Percentiles rank a stretch among this genome's conserved stretches.
Conservation (phyloP, 2,329 filamentous ascomycete species). For the Setomelanomma holmii region DNA sequence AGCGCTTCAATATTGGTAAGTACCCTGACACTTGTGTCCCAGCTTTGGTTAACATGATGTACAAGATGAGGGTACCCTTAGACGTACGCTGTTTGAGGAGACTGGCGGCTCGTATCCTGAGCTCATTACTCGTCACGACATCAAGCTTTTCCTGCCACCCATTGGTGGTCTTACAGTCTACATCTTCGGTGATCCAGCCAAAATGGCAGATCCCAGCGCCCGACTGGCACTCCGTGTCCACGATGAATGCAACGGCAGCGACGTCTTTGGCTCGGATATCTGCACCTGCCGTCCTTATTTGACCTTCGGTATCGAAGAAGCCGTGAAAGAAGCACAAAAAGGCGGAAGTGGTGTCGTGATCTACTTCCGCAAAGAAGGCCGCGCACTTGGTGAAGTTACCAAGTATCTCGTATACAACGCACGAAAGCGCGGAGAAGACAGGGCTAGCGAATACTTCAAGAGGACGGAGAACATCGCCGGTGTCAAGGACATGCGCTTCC, state of each 20-base stretch:
- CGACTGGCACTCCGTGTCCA: conserved; percentile 85
- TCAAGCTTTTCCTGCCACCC: conserved; percentile 94
- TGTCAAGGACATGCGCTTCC: conserved; percentile 96
- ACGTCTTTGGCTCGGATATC: conserved; percentile 97
- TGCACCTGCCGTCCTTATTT: conserved; percentile 96
- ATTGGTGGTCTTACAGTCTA: conserved; percentile 97
- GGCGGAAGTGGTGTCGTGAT: conserved; percentile 95
- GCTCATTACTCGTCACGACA: conserved; percentile 90
- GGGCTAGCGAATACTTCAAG: conserved; percentile 91
- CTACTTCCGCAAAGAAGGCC: conserved; percentile 97
- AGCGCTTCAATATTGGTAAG: conserved; percentile 86
- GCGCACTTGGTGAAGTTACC: conserved; percentile 92
- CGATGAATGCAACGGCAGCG: conserved; percentile 91
- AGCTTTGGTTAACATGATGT: conserved; percentile 19
- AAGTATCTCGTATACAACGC: conserved; percentile 87
- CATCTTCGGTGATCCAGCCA: conserved; percentile 93
- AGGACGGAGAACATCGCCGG: conserved; percentile 98
- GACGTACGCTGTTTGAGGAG: conserved; percentile 89
- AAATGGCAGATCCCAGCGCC: conserved; percentile 86
- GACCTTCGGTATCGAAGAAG: conserved; percentile 96
- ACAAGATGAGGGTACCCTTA: conserved; percentile 81
- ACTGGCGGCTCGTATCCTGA: conserved; percentile 97
- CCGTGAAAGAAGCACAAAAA: conserved; percentile 94
- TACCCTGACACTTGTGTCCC: neutral
- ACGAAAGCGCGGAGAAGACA: conserved; percentile 75